Conservation (phyloP, 495 filamentous ascomycete species). For the Aspergillus taichungensis region DNA sequence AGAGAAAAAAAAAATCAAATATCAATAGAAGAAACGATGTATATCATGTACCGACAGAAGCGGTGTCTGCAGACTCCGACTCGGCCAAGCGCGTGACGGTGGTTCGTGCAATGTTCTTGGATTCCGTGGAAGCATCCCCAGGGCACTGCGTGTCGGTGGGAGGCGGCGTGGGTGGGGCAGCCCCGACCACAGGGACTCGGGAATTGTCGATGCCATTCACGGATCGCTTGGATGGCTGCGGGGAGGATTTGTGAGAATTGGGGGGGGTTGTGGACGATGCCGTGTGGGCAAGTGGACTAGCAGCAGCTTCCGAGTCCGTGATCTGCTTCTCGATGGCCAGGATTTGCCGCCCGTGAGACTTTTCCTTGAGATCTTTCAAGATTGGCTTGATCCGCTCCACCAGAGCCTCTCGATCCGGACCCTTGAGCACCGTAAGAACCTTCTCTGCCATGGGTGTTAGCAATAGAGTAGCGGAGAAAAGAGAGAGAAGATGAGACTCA, state of each 20-base stretch:
- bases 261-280: constrained; percentile 34
- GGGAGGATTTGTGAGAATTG: constrained; percentile 40
- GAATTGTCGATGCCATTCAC: constrained; percentile 23
- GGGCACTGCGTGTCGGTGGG: constrained; percentile 31
- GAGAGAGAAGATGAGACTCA: constrained; percentile 43
- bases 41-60: constrained; percentile 23
- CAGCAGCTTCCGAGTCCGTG: constrained; percentile 28
- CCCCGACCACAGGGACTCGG: constrained; percentile 24
- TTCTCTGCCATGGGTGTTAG: constrained; percentile 51
- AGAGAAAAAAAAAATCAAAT: constrained; percentile 27
- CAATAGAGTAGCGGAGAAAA: background rate
- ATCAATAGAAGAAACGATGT: constrained; percentile 26
- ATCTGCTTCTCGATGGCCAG: constrained; percentile 58
- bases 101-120: constrained; percentile 26
- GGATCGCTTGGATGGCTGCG: constrained; percentile 31
- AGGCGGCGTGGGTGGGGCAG: constrained; percentile 36
- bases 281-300: constrained; percentile 17
- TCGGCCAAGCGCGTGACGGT: constrained; percentile 27
- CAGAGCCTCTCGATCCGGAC: constrained; percentile 55
- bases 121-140: constrained; percentile 21
- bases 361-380: constrained; percentile 62
- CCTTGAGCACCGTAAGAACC: constrained; percentile 60
- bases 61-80: constrained; percentile 24
- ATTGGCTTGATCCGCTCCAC: constrained; percentile 67
- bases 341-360: constrained; percentile 73